phyloP scores from a whole-genome alignment of 2,329 filamentous ascomycete species.

The Endoconidiophora laricicola region DNA sequence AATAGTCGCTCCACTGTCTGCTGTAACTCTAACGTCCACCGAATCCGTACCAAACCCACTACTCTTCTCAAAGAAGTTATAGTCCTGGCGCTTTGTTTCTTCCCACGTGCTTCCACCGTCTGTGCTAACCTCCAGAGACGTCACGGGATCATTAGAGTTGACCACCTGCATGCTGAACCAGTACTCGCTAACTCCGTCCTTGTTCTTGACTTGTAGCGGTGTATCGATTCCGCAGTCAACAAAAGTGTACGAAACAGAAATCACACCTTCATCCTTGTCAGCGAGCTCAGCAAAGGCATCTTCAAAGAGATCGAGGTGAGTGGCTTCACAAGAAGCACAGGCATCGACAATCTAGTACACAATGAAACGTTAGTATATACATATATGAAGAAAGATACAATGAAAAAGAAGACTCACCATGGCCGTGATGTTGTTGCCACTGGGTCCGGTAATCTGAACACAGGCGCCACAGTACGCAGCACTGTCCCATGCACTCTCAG shows the following conservation, averaged over 20 bases:
- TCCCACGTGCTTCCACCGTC: conserved; percentile 43
- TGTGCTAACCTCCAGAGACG: conserved; percentile 41
- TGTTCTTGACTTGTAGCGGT: conserved; percentile 28
- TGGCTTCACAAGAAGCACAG: conserved; percentile 25
- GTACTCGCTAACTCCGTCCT: conserved; percentile 26
- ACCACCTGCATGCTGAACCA: conserved; percentile 39
- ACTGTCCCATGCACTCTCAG: conserved; percentile 38
- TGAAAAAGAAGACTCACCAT: conserved; percentile 32
- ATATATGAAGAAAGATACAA: background rate
- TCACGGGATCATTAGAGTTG: conserved; percentile 41
- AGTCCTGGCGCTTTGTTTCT: conserved; percentile 33
- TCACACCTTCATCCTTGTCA: conserved; percentile 21
- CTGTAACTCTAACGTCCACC: conserved; percentile 40
- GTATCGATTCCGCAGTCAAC: conserved; percentile 26
- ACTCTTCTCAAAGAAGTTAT: conserved; percentile 46
- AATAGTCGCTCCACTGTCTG: conserved; percentile 32
- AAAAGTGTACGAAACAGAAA: conserved; percentile 22
- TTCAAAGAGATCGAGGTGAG: conserved; percentile 30
- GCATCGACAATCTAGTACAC: conserved; percentile 26
- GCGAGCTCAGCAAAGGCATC: conserved; percentile 25
- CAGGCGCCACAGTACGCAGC: conserved; percentile 44
- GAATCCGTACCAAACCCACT: conserved; percentile 37
- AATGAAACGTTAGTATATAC: background rate
- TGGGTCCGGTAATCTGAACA: conserved; percentile 39
- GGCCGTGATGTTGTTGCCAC: conserved; percentile 40